phyloP scores from a whole-genome alignment of 345 rosid species.

The Brassica cretica region DNA sequence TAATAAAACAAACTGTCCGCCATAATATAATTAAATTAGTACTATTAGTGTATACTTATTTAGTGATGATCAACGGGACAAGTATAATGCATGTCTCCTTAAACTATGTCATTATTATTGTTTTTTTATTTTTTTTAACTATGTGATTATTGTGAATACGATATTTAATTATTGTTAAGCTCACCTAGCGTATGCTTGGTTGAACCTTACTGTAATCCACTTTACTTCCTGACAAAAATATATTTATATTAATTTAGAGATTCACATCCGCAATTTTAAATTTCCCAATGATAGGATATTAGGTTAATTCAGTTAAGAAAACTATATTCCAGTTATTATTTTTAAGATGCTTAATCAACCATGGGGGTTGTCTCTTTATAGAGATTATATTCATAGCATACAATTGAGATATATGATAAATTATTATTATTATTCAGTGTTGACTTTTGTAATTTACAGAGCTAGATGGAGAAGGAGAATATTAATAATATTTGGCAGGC shows the following conservation, averaged over 20 bases:
- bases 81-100: neutral
- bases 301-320: neutral
- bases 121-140: neutral
- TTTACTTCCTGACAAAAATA: neutral
- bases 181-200: neutral
- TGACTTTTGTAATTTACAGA: neutral
- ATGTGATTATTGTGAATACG: neutral
- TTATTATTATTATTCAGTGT: neutral
- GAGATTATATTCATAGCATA: neutral
- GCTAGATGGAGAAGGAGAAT: neutral
- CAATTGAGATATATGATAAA: neutral
- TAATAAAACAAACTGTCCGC: too few relatives aligned
- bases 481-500: neutral
- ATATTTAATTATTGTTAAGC: neutral
- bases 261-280: neutral
- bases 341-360: too few relatives aligned
- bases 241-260: neutral
- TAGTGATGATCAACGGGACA: neutral
- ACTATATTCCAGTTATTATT: neutral
- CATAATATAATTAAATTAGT: neutral
- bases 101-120: too few relatives aligned
- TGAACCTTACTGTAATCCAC: slow-evolving; percentile 13
- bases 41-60: neutral
- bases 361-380: neutral
- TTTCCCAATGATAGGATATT: neutral